Base-by-base conservation (phyloP, 108 stramenopile species). In the Cyclotella cryptica region DNA sequence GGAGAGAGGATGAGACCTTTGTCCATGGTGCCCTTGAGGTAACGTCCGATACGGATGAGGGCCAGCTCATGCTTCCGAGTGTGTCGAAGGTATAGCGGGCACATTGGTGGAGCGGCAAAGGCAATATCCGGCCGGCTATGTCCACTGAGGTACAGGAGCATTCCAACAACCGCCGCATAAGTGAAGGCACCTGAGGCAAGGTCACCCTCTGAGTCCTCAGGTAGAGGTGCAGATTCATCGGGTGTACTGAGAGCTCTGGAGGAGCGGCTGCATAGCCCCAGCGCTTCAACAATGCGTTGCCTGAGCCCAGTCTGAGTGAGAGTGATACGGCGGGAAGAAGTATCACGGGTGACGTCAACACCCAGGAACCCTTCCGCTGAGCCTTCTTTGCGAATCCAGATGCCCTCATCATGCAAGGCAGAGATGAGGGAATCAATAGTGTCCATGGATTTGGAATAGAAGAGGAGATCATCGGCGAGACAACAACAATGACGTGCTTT, bases 121-220 rank as follows among this genome's bases (percentile, higher is more conserved):
- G 78, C 28, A 40, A 85, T 75, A 60, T 87, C 80, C 5, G 77
- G 77, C 4, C 80, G 15, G 30, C 71, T 72, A 55, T 87, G 77
- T 8, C 57, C 73, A 1, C 65, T 10, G 0, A 88, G 73, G 44
- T 88, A 88, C 42, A 85, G 35, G 39, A 88, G 44, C 83, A 83
- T 80, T 51, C 87, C 85, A 18, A 88, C 61, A 27, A 83, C 46
- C 3, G 64, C 66, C 1, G 67, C 21, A 69, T 69, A 69, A 24
- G 2, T 55, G 17, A 70, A 26, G 4, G 13, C 15, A 69, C 67
- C 78, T 13, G 58, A 18, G 14, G 22, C 29, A 24, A 39, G 66
- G 4, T 15, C 24, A 3, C 78, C 67, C 14, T 68, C 44, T 8
- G 15, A 39, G 52, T 75, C 84, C 10, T 54, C 62, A 17, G 41